Evolutionary conservation across 2,329 filamentous ascomycete genomes (phyloP).

Genomic region (Fusarium agapanthi): DNA sequence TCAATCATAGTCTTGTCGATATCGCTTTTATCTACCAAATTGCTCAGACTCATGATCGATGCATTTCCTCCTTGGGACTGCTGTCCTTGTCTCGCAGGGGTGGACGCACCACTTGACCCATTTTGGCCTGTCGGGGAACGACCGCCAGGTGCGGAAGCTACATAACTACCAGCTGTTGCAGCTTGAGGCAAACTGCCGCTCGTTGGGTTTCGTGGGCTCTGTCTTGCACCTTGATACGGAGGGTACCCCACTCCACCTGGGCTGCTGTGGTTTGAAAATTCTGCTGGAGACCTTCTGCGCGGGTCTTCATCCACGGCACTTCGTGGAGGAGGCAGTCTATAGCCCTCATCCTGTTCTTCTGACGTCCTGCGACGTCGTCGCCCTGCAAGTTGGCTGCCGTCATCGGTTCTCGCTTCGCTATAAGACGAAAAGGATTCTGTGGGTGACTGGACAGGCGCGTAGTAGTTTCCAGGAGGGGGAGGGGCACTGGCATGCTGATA

Average conservation of each 20-base stretch:
- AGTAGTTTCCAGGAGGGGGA: constrained; percentile 53
- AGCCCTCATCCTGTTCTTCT: constrained; percentile 52
- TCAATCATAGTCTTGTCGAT: constrained; percentile 66
- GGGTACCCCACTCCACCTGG: constrained; percentile 53
- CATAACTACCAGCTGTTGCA: constrained; percentile 37
- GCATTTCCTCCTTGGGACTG: constrained; percentile 37
- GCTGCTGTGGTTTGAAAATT: constrained; percentile 58
- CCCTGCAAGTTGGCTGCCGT: constrained; percentile 43
- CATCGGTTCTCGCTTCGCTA: constrained; percentile 47
- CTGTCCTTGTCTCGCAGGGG: constrained; percentile 45
- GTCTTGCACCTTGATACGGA: constrained; percentile 48
- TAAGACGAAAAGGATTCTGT: constrained; percentile 54
- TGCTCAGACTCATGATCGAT: constrained; percentile 64
- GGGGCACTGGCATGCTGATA: constrained; percentile 41
- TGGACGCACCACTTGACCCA: constrained; percentile 50
- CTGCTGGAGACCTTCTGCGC: constrained; percentile 60
- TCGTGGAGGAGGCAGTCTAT: constrained; percentile 57
- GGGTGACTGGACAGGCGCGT: constrained; percentile 54
- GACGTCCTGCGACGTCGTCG: constrained; percentile 50
- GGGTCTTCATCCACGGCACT: constrained; percentile 57
- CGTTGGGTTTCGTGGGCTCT: constrained; percentile 52
- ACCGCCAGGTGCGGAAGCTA: constrained; percentile 42
- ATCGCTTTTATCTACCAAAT: constrained; percentile 61
- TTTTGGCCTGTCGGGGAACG: constrained; percentile 51
- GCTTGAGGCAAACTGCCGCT: constrained; percentile 45